Conservation (phyloP, 2,329 filamentous ascomycete genomes). For the Rutstroemia sp. region DNA sequence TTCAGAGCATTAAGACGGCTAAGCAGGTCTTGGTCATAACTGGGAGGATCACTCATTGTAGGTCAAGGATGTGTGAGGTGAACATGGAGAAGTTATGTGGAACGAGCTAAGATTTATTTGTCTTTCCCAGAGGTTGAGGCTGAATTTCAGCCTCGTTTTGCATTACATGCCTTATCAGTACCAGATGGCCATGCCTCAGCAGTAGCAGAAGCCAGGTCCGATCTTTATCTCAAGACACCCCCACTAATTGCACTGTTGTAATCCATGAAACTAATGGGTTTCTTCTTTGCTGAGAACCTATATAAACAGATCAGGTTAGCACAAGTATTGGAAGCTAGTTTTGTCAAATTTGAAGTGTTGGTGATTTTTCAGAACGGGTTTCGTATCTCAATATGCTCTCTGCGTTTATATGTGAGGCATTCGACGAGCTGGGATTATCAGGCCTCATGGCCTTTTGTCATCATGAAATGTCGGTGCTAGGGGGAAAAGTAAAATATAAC, state of each 20-base stretch:
- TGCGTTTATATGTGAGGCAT: conserved; percentile 68
- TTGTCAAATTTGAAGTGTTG: background rate
- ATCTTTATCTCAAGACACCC: too few relatives aligned
- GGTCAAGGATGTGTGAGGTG: background rate
- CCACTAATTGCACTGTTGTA: too few relatives aligned
- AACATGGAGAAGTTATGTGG: conserved; percentile 4
- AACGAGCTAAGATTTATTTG: background rate
- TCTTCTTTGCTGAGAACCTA: background rate
- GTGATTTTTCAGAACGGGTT: conserved; percentile 29
- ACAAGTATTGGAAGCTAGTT: background rate
- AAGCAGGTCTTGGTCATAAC: conserved; percentile 26
- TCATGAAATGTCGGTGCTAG: conserved; percentile 54
- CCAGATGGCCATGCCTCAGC: too few relatives aligned
- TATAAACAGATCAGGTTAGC: background rate
- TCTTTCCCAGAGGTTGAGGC: background rate
- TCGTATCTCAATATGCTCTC: conserved; percentile 82
- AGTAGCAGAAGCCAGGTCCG: too few relatives aligned
- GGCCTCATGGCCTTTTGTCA: conserved; percentile 96
- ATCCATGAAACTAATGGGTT: too few relatives aligned
- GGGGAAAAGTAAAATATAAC: background rate
- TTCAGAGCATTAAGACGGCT: conserved; percentile 28
- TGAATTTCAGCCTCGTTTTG: conserved; percentile 17
- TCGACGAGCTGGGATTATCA: conserved; percentile 99
- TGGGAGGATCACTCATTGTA: conserved; percentile 25
- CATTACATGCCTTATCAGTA: too few relatives aligned